Evolutionary conservation across 306 rosid species (phyloP), one percentile per base, ranked within the genome.

Genomic region (Sesbania bispinosa): DNA sequence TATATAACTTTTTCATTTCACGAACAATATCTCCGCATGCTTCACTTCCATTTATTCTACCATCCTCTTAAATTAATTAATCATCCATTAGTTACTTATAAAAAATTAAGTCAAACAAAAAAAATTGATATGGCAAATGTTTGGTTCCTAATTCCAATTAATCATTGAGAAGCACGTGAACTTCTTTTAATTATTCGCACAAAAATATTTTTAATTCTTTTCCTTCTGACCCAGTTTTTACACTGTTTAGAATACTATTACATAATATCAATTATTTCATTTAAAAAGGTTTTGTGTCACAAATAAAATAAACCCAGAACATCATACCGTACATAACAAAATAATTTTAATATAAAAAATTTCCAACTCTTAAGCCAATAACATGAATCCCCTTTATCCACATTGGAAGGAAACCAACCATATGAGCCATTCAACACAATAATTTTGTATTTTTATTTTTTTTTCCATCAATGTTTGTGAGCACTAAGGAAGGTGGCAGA

Each of bases 321-420:
- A 7, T 24, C 16, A 15, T 33, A 47, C 43, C 42, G 38, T 57
- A 32, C 80, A 51, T 51, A 59, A n/a, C n/a, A n/a, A n/a, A n/a
- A n/a, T n/a, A n/a, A n/a, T n/a, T n/a, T n/a, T n/a, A n/a, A n/a
- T n/a, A n/a, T n/a, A n/a, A n/a, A n/a, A n/a, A n/a, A n/a, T n/a
- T n/a, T n/a, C n/a, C n/a, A n/a, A n/a, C n/a, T n/a, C n/a, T n/a
- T n/a, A n/a, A n/a, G n/a, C n/a, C n/a, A n/a, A 55, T 55, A 64
- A 72, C 61, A 57, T 79, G 50, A 18, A 2, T 7, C 11, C 43
- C 63, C 77, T 71, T 78, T 79, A 72, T 57, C 70, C 71, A 57
- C 24, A 51, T 57, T 73, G n/a, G 48, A 79, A 79, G 83, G 65
- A 73, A 79, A 24, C n/a, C n/a, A n/a, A n/a, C 50, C 42, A 55